These are phyloP conservation scores for Fusarium sp. DNA, from an alignment of 2,329 filamentous ascomycete genomes.

Conservation along the genomic window DNA sequence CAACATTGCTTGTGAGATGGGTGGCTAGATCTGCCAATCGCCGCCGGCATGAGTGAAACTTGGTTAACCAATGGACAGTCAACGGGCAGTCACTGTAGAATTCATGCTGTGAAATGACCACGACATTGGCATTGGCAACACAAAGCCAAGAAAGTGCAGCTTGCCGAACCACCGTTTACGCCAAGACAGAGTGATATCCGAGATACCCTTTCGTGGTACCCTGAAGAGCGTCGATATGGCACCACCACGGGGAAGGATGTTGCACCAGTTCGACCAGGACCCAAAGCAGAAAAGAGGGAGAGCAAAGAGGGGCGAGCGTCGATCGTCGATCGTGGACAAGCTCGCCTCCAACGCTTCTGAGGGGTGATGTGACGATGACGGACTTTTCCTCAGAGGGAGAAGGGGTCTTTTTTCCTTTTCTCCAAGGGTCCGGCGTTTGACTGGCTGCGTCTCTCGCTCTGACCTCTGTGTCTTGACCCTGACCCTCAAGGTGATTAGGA, in stretches of 20 bases:
- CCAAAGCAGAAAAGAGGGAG: not conserved
- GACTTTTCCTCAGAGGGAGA: not conserved
- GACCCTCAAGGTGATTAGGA: slow-evolving; percentile 10
- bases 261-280: not conserved
- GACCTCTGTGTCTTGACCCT: slow-evolving; percentile 14
- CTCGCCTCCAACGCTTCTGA: slow-evolving; percentile 5
- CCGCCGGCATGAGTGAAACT: not conserved
- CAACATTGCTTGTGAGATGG: not conserved
- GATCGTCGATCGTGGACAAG: slow-evolving; percentile 9
- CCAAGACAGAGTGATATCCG: slow-evolving; percentile 16
- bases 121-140: not conserved
- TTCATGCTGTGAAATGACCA: not conserved
- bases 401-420: not conserved
- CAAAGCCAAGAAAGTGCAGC: not conserved
- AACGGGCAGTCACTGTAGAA: not conserved
- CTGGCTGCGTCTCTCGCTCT: slow-evolving; percentile 8
- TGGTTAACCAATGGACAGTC: not conserved
- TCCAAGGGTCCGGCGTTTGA: slow-evolving; percentile 25
- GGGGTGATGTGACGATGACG: slow-evolving; percentile 22
- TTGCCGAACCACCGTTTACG: slow-evolving; percentile 2
- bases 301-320: slow-evolving; percentile 27
- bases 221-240: slow-evolving; percentile 20
- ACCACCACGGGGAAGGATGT: slow-evolving; percentile 18
- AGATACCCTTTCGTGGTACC: slow-evolving; percentile 1
- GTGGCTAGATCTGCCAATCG: not conserved